Percentiles rank a stretch among this genome's conserved stretches.
Evolutionary conservation across 768 basidiomycete genomes (phyloP).

Genomic region (Mrakia gelida): DNA sequence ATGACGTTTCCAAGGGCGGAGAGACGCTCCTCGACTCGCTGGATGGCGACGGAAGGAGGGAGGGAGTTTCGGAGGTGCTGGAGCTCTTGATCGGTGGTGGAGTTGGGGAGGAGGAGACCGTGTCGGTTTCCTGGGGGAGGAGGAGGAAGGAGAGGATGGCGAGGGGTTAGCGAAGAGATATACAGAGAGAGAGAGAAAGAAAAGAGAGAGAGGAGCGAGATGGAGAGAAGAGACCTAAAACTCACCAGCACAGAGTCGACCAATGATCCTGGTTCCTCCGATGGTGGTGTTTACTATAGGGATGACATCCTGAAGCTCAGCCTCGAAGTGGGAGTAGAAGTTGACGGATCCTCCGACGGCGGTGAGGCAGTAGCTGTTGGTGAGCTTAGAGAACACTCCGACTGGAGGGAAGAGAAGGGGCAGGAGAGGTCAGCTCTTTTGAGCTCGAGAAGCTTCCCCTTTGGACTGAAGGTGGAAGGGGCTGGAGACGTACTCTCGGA

Average conservation of each 20-base stretch:
- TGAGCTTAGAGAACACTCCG: conserved; percentile 95
- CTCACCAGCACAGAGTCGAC: conserved; percentile 83
- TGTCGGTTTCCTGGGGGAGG: conserved; percentile 76
- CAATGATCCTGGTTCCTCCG: conserved; percentile 88
- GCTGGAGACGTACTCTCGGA: conserved; percentile 5
- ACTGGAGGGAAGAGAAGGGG: conserved; percentile 45
- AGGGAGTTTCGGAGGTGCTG: conserved; percentile 95
- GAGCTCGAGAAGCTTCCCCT: background rate
- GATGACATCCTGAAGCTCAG: conserved; percentile 84
- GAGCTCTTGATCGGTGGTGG: conserved; percentile 95
- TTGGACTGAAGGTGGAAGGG: too few relatives aligned
- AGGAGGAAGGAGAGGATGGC: background rate
- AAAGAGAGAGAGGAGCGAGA: too few relatives aligned
- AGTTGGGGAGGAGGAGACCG: conserved; percentile 89
- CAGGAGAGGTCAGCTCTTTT: background rate
- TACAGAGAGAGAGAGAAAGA: too few relatives aligned
- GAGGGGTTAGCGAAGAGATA: too few relatives aligned
- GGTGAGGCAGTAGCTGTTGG: conserved; percentile 92
- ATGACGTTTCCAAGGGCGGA: conserved; percentile 98
- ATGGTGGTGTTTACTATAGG: conserved; percentile 96
- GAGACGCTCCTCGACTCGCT: conserved; percentile 93
- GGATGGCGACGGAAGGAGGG: conserved; percentile 87
- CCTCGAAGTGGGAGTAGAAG: conserved; percentile 78
- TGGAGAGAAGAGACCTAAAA: conserved; percentile 8
- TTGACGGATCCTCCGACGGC: conserved; percentile 93